phyloP scores from a whole-genome alignment of 805 yeast species.

The Schizosaccharomyces osmophilus region DNA sequence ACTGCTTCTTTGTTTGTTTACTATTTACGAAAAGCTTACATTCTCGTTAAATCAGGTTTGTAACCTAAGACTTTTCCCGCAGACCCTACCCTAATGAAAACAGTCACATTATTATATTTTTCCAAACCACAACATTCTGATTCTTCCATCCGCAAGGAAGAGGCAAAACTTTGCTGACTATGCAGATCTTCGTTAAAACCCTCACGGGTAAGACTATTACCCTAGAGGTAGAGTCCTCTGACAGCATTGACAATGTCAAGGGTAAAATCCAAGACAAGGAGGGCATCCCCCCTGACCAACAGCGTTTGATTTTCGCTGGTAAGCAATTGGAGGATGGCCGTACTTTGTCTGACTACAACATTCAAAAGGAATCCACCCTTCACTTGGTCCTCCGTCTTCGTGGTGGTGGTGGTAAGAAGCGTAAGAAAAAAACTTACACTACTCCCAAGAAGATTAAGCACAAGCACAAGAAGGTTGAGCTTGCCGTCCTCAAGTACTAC shows the following conservation, averaged over 20 bases:
- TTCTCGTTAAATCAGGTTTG: neutral
- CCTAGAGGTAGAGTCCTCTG: conserved; percentile 80
- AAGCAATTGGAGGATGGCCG: conserved; percentile 39
- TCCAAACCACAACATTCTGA: neutral
- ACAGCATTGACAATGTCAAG: conserved; percentile 91
- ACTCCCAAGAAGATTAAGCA: conserved; percentile 99
- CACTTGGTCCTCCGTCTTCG: conserved; percentile 93
- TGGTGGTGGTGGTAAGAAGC: conserved; percentile 99
- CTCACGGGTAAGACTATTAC: conserved; percentile 79
- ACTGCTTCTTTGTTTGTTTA: too few species aligned
- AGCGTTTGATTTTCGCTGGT: conserved; percentile 74
- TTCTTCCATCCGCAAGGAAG: conserved; percentile 1
- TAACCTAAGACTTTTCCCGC: neutral
- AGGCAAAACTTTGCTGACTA: conserved; percentile 1
- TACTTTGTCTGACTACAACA: conserved; percentile 91
- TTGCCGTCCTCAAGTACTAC: conserved; percentile 98
- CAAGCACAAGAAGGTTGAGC: conserved; percentile 98
- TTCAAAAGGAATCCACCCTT: conserved; percentile 88
- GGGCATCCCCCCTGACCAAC: conserved; percentile 95
- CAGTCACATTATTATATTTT: neutral
- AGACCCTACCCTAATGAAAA: neutral
- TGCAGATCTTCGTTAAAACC: conserved; percentile 33
- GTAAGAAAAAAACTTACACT: conserved; percentile 99
- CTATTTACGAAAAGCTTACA: too few species aligned
- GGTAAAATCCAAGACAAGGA: conserved; percentile 92